These are phyloP conservation scores for Penicillium sclerotigenum DNA, from an alignment of 2,329 filamentous ascomycete genomes.

Conservation along the genomic window DNA sequence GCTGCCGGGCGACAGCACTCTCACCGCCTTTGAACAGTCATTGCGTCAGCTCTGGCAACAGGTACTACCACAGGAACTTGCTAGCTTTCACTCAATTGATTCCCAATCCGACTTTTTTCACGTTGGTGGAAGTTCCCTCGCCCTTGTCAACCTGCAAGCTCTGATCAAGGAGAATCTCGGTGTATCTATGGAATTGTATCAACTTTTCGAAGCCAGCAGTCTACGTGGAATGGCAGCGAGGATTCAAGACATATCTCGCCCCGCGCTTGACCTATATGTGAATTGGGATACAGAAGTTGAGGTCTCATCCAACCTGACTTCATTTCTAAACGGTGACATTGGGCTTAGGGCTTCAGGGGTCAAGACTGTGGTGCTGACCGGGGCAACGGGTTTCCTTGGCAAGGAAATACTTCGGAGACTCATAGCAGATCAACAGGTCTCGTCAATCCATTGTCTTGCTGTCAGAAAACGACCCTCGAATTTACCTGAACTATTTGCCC, in stretches of 20 bases:
- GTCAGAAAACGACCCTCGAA: constrained; percentile 6
- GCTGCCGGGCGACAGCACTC: not conserved
- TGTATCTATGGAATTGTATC: constrained; percentile 12
- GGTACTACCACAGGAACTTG: constrained; percentile 13
- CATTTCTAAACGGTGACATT: not conserved
- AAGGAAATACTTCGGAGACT: constrained; percentile 17
- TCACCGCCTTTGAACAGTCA: constrained; percentile 8
- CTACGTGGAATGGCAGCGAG: constrained; percentile 14
- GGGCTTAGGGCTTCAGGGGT: not conserved
- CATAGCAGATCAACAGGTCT: constrained; percentile 9
- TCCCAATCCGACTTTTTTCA: constrained; percentile 22
- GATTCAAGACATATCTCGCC: constrained; percentile 2
- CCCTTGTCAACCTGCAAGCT: constrained; percentile 15
- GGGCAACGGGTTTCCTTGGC: constrained; percentile 21
- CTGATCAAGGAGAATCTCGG: constrained; percentile 11
- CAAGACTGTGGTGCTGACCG: constrained; percentile 15
- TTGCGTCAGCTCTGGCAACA: constrained; percentile 19
- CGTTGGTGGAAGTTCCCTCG: constrained; percentile 19
- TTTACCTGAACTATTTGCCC: constrained; percentile 10
- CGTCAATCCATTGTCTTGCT: constrained; percentile 16
- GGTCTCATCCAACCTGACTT: not conserved
- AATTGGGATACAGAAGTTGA: constrained; percentile 18
- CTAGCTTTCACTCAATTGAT: constrained; percentile 8
- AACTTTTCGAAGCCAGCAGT: constrained; percentile 20
- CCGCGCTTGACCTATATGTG: not conserved